A percentile compares a stretch with the other conserved stretches of the same genome.
phyloP scores from a whole-genome alignment of 345 rosid species.

The Boechera divaricarpa region DNA sequence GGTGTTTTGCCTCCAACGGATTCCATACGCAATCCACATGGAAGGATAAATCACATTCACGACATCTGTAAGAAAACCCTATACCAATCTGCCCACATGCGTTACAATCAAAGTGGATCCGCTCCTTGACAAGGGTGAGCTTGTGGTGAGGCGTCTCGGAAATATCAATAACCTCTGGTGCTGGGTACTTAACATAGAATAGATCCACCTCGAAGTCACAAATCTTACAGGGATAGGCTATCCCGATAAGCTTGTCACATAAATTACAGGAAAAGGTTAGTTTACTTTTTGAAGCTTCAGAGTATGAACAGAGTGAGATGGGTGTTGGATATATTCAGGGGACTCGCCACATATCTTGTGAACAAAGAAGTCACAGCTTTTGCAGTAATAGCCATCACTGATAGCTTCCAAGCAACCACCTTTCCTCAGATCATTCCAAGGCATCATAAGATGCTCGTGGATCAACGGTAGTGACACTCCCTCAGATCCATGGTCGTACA shows the following conservation, averaged over 20 bases:
- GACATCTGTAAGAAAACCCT: neutral
- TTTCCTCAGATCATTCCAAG: neutral
- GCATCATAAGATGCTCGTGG: neutral
- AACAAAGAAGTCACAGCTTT: neutral
- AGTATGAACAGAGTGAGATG: neutral
- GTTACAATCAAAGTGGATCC: neutral
- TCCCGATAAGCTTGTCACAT: neutral
- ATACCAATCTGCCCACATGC: neutral
- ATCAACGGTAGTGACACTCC: neutral
- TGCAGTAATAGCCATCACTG: neutral
- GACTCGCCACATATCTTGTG: no score
- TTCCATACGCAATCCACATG: slow-evolving; percentile 6
- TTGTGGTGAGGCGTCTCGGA: neutral
- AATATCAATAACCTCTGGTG: neutral
- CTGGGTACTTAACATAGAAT: neutral
- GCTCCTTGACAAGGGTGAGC: neutral
- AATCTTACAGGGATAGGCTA: neutral
- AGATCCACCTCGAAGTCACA: neutral
- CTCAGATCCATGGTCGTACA: neutral
- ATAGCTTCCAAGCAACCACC: neutral
- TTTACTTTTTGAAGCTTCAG: neutral
- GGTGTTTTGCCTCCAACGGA: neutral
- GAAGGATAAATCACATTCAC: neutral
- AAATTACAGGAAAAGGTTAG: accelerated
- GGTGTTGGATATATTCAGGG: neutral